Base-by-base conservation (phyloP, 805 yeast genomes). In the Pichia exigua region DNA sequence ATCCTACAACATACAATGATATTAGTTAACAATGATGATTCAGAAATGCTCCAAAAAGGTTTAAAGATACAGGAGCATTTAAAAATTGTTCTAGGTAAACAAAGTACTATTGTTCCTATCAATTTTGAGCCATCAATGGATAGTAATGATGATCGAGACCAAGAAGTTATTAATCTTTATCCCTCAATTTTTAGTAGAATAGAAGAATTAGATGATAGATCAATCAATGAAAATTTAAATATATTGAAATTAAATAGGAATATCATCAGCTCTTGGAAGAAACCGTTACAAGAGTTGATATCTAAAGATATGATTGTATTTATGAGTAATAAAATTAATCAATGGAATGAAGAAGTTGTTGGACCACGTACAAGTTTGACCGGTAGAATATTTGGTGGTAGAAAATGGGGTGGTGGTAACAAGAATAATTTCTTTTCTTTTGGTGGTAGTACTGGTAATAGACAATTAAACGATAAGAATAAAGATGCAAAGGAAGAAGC, bases 281-380 rank as follows among this genome's bases (percentile, higher is more conserved):
- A 57, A 11, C 73, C 73, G 47, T 54, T 81, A 17, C 65, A 71
- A 45, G 85, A 81, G 32, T 66, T 78, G 50, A 70, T 81, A 11
- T 68, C 68, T 38, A 76, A 75, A 56, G 67, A 69, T 45, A 67
- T 86, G 52, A 73, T 88, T 1, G 96, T 97, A 0, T 91, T 82
- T 64, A 88, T 94, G 96, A 90, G 88, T 61, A 69, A 78, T 51
- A 85, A 87, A 60, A 78, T 89, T n/a, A 73, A 83, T 35, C 65
- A 77, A 15, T 91, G 97, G 97, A 91, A 84, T 54, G 96, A 90
- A 59, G 87, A 82, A 60, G 75, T 85, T 5, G 78, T 89, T 15
- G 78, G 81, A 42, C 91, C 95, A 5, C 76, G 91, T 54, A 82
- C 82, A 57, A 87, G 95, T 26, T 69, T 87, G 21, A 78, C 95